These are phyloP conservation scores for Tolypocladium nubicola DNA, from an alignment of 2,329 filamentous ascomycete genomes.

Conservation along the genomic window DNA sequence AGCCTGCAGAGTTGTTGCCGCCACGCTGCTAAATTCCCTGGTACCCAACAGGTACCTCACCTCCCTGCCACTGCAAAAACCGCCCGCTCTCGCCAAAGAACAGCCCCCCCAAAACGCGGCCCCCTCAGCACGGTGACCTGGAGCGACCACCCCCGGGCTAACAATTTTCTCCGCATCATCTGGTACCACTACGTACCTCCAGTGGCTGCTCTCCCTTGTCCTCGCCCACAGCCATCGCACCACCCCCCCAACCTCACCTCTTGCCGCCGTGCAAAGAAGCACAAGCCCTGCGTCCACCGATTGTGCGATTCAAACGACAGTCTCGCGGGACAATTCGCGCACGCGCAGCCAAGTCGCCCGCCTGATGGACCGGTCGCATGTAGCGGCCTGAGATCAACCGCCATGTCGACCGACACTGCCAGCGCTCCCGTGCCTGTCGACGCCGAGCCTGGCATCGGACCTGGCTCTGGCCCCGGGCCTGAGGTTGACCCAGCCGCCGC, in stretches of 20 bases:
- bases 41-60: background rate
- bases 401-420: conserved; percentile 47
- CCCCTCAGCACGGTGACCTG: background rate
- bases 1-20: background rate
- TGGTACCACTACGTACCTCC: conserved; percentile 1
- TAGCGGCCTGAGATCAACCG: conserved; percentile 24
- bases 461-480: conserved; percentile 2
- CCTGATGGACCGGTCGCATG: conserved; percentile 24
- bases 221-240: background rate
- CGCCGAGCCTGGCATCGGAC: conserved; percentile 3
- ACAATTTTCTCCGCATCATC: conserved; percentile 5
- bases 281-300: background rate
- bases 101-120: background rate
- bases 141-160: background rate
- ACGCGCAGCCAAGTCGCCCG: conserved; percentile 6
- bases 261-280: background rate
- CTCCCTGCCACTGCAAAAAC: background rate
- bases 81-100: background rate
- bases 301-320: conserved; percentile 2
- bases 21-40: background rate
- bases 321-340: background rate
- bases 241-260: conserved; percentile 1
- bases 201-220: conserved; percentile 3
- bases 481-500: conserved; percentile 9
- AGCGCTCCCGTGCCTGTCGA: conserved; percentile 30